Conservation (phyloP, 2,329 filamentous ascomycete species). For the Chrysosphaeria jannelii region DNA sequence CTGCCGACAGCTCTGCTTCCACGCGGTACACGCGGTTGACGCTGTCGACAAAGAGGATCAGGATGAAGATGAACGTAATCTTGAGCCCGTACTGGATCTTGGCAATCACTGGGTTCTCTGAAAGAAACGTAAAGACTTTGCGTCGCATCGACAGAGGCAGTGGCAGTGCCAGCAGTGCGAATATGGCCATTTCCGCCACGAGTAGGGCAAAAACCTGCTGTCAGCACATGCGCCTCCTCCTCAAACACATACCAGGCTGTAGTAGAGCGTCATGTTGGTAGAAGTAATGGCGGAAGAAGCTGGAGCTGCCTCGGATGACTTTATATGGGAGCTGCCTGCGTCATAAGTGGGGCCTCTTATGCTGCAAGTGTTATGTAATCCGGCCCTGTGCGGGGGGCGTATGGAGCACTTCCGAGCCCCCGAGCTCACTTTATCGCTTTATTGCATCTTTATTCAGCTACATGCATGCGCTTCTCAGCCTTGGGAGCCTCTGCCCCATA, state of each 20-base stretch:
- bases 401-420: too few species aligned
- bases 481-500: too few species aligned
- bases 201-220: constrained; percentile 52
- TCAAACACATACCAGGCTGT: constrained; percentile 14
- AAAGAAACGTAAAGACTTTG: constrained; percentile 83
- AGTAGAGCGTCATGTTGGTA: constrained; percentile 25
- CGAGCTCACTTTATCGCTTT: too few species aligned
- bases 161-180: constrained; percentile 55
- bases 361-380: too few species aligned
- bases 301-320: too few species aligned
- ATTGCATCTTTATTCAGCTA: too few species aligned
- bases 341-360: too few species aligned
- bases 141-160: constrained; percentile 66
- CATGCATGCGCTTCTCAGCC: too few species aligned
- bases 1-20: constrained; percentile 55
- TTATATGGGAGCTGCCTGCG: too few species aligned
- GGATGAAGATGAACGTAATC: constrained; percentile 97
- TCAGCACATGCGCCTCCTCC: background rate
- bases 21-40: constrained; percentile 90
- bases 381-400: too few species aligned
- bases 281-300: background rate
- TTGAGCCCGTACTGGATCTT: constrained; percentile 95
- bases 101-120: constrained; percentile 53
- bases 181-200: constrained; percentile 56
- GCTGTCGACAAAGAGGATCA: constrained; percentile 93